These are phyloP conservation scores for Mitragyna speciosa DNA, from an alignment of 257 asterid species.

Conservation along the genomic window DNA sequence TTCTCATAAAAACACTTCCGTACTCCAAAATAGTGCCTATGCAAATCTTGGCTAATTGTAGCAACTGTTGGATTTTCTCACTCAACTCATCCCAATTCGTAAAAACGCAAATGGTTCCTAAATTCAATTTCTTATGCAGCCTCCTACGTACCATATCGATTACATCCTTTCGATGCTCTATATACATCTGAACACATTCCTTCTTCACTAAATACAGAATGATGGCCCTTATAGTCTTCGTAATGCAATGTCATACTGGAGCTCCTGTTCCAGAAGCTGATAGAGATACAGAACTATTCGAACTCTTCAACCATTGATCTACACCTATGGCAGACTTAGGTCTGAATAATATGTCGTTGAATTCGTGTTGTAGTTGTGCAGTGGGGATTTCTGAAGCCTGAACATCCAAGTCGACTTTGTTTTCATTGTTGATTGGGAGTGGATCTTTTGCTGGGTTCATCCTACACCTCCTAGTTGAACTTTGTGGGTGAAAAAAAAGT, in stretches of 20 bases:
- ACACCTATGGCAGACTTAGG: neutral
- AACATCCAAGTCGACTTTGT: neutral
- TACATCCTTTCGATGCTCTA: conserved; percentile 54
- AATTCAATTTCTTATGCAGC: conserved; percentile 54
- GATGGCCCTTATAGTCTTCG: neutral
- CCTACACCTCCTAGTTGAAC: neutral
- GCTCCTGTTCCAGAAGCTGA: neutral
- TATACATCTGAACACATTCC: conserved; percentile 78
- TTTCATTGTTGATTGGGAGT: neutral
- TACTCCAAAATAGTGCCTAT: conserved; percentile 56
- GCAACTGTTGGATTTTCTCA: conserved; percentile 77
- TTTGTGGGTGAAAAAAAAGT: no score
- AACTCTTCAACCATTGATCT: neutral
- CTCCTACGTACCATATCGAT: conserved; percentile 49
- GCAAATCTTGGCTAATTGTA: conserved; percentile 59
- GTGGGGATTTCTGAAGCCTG: neutral
- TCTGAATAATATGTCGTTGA: conserved; percentile 6
- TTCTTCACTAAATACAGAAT: neutral
- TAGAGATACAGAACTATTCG: neutral
- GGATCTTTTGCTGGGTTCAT: neutral
- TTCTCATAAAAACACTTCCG: conserved; percentile 64
- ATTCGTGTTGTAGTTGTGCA: conserved; percentile 7
- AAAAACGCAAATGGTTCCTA: conserved; percentile 58
- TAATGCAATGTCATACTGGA: neutral
- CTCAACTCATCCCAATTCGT: conserved; percentile 60